phyloP scores from a whole-genome alignment of 495 filamentous ascomycete species.

The Lasiosphaeria miniovina region DNA sequence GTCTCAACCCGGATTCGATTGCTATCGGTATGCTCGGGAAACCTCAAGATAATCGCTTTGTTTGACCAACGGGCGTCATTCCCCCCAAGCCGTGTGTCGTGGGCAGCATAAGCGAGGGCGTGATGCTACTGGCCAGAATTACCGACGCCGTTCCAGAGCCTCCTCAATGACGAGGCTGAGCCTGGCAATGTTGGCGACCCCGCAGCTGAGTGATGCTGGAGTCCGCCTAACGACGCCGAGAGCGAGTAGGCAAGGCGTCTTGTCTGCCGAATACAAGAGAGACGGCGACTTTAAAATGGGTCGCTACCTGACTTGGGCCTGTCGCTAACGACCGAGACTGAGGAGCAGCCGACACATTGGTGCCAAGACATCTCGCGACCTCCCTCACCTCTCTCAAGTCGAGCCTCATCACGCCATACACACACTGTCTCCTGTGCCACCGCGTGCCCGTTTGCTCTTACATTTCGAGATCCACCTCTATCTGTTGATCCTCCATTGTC shows the following conservation, averaged over 20 bases:
- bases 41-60: neutral
- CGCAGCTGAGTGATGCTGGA: neutral
- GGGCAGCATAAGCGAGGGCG: slow-evolving; percentile 3
- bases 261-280: neutral
- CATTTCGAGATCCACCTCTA: neutral
- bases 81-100: neutral
- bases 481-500: neutral
- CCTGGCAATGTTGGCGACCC: neutral
- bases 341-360: too few species aligned
- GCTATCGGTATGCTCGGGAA: neutral
- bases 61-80: neutral
- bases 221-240: neutral
- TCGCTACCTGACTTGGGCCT: too few species aligned
- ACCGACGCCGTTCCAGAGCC: slow-evolving; percentile 5
- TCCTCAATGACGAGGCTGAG: neutral
- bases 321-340: too few species aligned
- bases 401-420: neutral
- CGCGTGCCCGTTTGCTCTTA: neutral
- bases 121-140: slow-evolving; percentile 14
- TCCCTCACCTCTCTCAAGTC: too few species aligned
- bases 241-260: neutral
- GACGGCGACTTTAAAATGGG: too few species aligned
- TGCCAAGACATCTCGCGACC: too few species aligned
- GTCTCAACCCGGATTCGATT: too few species aligned
- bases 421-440: neutral